Percentiles rank a stretch among this genome's conserved stretches.
phyloP scores from a whole-genome alignment of 345 rosid species.

The Citrus cavaleriei region DNA sequence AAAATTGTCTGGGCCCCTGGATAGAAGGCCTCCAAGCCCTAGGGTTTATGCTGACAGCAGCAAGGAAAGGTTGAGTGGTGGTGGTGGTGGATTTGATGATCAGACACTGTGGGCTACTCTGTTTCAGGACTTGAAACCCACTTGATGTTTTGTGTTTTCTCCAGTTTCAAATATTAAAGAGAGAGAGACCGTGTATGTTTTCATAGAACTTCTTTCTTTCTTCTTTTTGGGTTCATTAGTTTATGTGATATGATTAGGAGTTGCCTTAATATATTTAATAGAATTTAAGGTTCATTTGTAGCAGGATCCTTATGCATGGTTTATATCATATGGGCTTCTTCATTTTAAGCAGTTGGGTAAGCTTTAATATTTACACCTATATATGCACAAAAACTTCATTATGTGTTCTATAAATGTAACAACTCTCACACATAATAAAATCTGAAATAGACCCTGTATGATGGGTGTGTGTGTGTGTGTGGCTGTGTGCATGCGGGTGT shows the following conservation, averaged over 20 bases:
- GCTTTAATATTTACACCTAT: neutral
- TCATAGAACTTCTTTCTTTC: neutral
- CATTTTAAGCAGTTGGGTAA: neutral
- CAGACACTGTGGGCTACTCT: conserved; percentile 55
- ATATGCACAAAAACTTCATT: neutral
- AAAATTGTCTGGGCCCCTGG: conserved; percentile 43
- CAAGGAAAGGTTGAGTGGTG: conserved; percentile 22
- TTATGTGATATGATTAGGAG: neutral
- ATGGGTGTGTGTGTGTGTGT: neutral
- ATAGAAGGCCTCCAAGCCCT: conserved; percentile 43
- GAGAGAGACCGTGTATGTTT: neutral
- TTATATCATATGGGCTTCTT: neutral
- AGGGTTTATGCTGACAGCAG: conserved; percentile 19
- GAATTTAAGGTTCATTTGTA: too few species aligned
- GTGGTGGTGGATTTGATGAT: conserved; percentile 30
- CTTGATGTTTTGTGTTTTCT: conserved; percentile 27
- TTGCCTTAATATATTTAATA: neutral
- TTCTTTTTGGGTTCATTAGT: neutral
- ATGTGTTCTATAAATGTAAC: neutral
- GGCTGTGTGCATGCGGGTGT: too few species aligned
- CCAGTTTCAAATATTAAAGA: neutral
- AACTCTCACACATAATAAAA: neutral
- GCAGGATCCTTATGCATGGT: neutral
- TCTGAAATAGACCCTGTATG: neutral
- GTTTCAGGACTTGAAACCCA: conserved; percentile 80